phyloP scores from a whole-genome alignment of 305 asterid species.

The Fraxinus sp. region DNA sequence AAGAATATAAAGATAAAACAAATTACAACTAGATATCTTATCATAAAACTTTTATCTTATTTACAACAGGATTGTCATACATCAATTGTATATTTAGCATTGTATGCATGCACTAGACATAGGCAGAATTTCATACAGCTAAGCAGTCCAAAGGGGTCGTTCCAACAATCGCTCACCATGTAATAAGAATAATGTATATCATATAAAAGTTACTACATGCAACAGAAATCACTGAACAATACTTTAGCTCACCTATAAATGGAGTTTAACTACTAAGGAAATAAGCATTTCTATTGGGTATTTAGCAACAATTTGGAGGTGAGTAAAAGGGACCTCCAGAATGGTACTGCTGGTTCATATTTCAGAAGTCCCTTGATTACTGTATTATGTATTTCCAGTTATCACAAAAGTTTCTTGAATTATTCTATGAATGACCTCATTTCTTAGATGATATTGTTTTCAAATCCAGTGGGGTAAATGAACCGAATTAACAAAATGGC shows the following conservation, averaged over 20 bases:
- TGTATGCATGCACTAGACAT: not conserved
- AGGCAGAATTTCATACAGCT: not conserved
- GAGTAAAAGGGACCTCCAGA: not conserved
- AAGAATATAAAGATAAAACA: no score
- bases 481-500: not conserved
- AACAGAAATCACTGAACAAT: no score
- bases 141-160: not conserved
- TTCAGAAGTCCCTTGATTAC: not conserved
- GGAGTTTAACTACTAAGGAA: not conserved
- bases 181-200: no score
- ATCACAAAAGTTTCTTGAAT: not conserved
- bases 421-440: not conserved
- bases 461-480: not conserved
- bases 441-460: not conserved
- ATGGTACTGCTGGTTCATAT: not conserved
- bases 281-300: not conserved
- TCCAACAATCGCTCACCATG: not conserved
- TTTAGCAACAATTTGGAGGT: not conserved
- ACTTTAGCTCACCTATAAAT: no score
- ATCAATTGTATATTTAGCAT: not conserved
- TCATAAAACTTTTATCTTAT: no score
- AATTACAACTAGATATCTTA: no score
- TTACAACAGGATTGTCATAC: no score
- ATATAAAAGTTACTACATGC: not conserved
- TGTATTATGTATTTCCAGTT: not conserved